A percentile compares a stretch with the other conserved stretches of the same genome.
phyloP scores from a whole-genome alignment of 1,284 basidiomycete genomes.

The Agaricales sp. region DNA sequence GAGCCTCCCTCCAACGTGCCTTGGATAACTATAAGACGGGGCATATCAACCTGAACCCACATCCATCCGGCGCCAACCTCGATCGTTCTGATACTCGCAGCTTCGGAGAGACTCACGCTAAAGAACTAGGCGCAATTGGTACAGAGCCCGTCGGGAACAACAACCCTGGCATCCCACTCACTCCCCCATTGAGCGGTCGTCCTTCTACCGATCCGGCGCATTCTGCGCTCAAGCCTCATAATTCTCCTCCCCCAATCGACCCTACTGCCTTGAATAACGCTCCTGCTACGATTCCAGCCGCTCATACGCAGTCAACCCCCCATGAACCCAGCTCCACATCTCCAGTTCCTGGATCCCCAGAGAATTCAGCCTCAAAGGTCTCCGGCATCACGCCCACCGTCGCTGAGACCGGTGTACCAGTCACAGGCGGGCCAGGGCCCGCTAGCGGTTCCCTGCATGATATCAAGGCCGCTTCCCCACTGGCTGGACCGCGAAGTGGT shows the following conservation, averaged over 20 bases:
- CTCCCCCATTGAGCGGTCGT: background rate
- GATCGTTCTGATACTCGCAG: conserved; percentile 62
- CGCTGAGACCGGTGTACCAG: conserved; percentile 51
- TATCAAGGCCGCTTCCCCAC: conserved; percentile 28
- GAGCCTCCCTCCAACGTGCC: conserved; percentile 66
- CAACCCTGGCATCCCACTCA: conserved; percentile 8
- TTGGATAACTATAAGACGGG: conserved; percentile 68
- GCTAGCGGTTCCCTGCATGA: conserved; percentile 51
- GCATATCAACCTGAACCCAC: conserved; percentile 39
- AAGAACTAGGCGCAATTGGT: conserved; percentile 51
- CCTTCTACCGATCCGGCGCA: conserved; percentile 13
- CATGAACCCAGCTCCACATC: conserved; percentile 11
- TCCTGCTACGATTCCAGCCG: conserved; percentile 38
- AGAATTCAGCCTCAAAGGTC: conserved; percentile 13
- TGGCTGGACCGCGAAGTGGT: conserved; percentile 20
- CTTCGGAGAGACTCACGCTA: conserved; percentile 73
- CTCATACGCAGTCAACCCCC: conserved; percentile 12
- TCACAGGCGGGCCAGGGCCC: conserved; percentile 49
- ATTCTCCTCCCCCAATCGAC: conserved; percentile 35
- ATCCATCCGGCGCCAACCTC: conserved; percentile 38
- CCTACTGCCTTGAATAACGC: conserved; percentile 43
- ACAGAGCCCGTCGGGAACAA: conserved; percentile 22
- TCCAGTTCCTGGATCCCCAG: conserved; percentile 10
- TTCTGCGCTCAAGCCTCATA: conserved; percentile 11
- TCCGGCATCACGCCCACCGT: conserved; percentile 43